Evolutionary conservation across 2,329 filamentous ascomycete species (phyloP), one percentile per base, ranked within the genome.

Genomic region (Atkinsonella texensis): DNA sequence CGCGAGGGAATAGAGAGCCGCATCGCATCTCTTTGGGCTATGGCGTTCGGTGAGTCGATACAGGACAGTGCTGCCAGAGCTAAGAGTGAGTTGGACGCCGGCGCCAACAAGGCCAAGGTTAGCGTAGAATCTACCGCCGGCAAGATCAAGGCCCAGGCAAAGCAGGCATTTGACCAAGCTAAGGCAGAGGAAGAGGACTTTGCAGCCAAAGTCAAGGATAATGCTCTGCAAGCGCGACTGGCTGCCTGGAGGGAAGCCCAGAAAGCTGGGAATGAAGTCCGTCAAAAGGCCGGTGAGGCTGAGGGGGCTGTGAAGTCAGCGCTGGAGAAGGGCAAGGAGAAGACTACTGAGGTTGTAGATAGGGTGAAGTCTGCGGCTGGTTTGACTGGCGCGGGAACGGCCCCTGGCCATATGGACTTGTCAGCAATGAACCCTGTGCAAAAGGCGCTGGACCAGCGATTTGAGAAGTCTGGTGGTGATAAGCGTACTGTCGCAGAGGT

Each of bases 1-100:
- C 75, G 81, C 50, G 78, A 84, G 56, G 72, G 70, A 2, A 68
- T 81, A 57, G 81, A 84, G 64, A 70, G 69, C 13, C 64, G 67
- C 33, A 65, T 72, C 39, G 68, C 68, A 10, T 63, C 69, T n/a
- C 55, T 80, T 15, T 79, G 68, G 74, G 62, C 58, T 35, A 66
- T 60, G 46, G 63, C 65, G 1, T 63, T 69, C 46, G 70, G 68
- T 28, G 60, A 65, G 43, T 55, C 63, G 5, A 57, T 58, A 52
- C 57, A 67, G 54, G 58, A 63, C 12, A 38, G 47, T 31, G 59
- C 60, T 44, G 46, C 56, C 50, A 59, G 59, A 52, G 63, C 53
- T 28, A 60, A 55, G 53, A 63, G 60, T 35, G 58, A 63, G 49
- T 63, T 66, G 8, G 57, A 62, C 32, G 64, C 63, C 15, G 62